These are phyloP conservation scores for Colletotrichum paranaense DNA, from an alignment of 2,329 filamentous ascomycete genomes.

Conservation along the genomic window DNA sequence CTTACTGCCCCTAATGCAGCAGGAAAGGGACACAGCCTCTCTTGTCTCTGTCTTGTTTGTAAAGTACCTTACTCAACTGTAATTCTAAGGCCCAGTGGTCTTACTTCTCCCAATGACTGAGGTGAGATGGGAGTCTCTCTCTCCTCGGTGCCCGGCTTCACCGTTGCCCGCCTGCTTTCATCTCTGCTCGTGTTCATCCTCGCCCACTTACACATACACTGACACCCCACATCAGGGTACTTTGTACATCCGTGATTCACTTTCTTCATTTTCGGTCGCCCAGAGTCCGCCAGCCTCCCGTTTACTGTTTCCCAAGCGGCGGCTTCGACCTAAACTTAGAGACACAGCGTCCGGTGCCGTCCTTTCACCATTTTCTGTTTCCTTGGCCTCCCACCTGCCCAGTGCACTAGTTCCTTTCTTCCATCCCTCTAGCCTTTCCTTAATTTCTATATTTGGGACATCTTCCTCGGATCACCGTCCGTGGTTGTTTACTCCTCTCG, in stretches of 20 bases:
- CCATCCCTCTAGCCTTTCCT: not conserved
- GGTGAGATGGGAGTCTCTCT: too few relatives aligned
- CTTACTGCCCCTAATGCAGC: not conserved
- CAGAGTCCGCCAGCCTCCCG: constrained; percentile 16
- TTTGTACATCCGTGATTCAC: not conserved
- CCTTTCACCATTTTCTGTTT: not conserved
- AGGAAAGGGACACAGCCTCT: not conserved
- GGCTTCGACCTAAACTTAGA: not conserved
- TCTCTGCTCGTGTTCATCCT: not conserved
- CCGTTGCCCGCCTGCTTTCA: constrained; percentile 1
- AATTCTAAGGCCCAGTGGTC: not conserved
- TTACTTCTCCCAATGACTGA: not conserved
- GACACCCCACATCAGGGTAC: too few relatives aligned
- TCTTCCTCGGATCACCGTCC: not conserved
- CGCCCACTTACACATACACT: too few relatives aligned
- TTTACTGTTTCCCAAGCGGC: not conserved
- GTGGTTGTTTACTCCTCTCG: not conserved
- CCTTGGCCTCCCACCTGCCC: not conserved
- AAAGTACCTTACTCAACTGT: too few relatives aligned
- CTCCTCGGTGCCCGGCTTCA: not conserved
- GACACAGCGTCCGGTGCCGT: not conserved
- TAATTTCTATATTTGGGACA: constrained; percentile 23
- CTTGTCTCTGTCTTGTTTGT: not conserved
- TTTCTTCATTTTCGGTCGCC: not conserved
- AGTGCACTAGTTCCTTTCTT: not conserved